Conservation (phyloP, 2,329 filamentous ascomycete genomes). For the Monosporascus sp. region DNA sequence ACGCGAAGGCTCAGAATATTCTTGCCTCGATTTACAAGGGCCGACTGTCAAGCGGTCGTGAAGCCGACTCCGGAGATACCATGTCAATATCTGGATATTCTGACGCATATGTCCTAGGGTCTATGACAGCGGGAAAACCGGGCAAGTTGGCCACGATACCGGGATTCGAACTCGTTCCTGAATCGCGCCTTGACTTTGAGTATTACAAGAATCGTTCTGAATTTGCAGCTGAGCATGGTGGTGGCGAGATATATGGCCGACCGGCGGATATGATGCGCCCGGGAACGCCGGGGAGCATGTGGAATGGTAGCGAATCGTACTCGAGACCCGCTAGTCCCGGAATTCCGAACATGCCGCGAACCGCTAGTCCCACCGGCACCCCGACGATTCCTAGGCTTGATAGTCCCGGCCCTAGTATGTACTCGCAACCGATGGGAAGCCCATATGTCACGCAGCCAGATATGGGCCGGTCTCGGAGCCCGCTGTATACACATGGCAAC, state of each 20-base stretch:
- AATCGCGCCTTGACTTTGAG: conserved; percentile 80
- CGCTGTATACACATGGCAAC: conserved; percentile 46
- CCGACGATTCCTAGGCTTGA: conserved; percentile 19
- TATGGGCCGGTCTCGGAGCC: conserved; percentile 34
- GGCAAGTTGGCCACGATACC: conserved; percentile 47
- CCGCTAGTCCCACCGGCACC: conserved; percentile 20
- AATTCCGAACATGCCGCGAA: conserved; percentile 22
- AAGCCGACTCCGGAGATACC: conserved; percentile 50
- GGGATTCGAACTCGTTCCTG: conserved; percentile 86
- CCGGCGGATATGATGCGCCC: conserved; percentile 54
- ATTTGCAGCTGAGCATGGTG: conserved; percentile 83
- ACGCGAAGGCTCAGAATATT: conserved; percentile 81
- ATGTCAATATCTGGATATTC: conserved; percentile 67
- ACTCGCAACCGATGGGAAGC: conserved; percentile 17
- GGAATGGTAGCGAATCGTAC: conserved; percentile 34
- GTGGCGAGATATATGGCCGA: conserved; percentile 61
- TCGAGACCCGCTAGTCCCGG: conserved; percentile 48
- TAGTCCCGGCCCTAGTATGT: conserved; percentile 19
- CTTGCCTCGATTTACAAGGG: conserved; percentile 83
- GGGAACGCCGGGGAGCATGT: conserved; percentile 53
- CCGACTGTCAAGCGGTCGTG: conserved; percentile 63
- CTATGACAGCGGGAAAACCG: conserved; percentile 58
- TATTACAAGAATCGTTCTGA: conserved; percentile 88
- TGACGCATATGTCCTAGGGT: conserved; percentile 72
- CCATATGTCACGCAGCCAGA: conserved; percentile 21